Conservation (phyloP, 805 yeast species). For the Hanseniaspora singularis region DNA sequence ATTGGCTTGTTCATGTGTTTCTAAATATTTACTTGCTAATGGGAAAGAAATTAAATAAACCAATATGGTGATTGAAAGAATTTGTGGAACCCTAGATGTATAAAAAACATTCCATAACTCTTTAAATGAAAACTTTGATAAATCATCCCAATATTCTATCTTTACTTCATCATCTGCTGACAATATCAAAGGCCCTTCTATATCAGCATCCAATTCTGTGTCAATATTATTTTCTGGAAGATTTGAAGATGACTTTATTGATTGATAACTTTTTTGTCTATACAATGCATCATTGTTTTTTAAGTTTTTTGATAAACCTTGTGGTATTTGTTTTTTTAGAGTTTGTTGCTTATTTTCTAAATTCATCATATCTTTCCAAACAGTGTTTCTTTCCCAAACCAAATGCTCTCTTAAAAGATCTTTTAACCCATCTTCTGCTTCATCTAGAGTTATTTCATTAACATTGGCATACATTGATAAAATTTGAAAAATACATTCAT, state of each 20-base stretch:
- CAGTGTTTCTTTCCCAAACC: conserved; percentile 95
- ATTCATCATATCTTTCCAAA: conserved; percentile 94
- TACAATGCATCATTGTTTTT: not conserved
- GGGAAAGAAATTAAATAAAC: conserved; percentile 37
- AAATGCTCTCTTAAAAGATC: conserved; percentile 74
- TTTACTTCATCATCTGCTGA: not conserved
- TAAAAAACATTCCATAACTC: conserved; percentile 12
- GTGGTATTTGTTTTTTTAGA: conserved; percentile 31
- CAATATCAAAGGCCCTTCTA: not conserved
- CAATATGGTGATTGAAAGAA: conserved; percentile 33
- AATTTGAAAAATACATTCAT: conserved; percentile 41
- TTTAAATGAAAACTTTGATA: not conserved
- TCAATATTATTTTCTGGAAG: conserved; percentile 22
- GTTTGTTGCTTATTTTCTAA: conserved; percentile 78
- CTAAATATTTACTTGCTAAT: conserved; percentile 41
- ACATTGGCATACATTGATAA: conserved; percentile 41
- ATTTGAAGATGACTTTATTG: conserved; percentile 18
- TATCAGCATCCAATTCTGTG: conserved; percentile 18
- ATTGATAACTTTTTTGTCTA: conserved; percentile 9
- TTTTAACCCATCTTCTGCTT: conserved; percentile 40
- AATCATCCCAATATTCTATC: conserved; percentile 28
- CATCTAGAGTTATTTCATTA: conserved; percentile 22
- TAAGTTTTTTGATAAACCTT: conserved; percentile 6
- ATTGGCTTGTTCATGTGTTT: conserved; percentile 51
- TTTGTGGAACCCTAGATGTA: conserved; percentile 29